Evolutionary conservation across 768 basidiomycete species (phyloP).

Genomic region (Pleurotus sapidus): DNA sequence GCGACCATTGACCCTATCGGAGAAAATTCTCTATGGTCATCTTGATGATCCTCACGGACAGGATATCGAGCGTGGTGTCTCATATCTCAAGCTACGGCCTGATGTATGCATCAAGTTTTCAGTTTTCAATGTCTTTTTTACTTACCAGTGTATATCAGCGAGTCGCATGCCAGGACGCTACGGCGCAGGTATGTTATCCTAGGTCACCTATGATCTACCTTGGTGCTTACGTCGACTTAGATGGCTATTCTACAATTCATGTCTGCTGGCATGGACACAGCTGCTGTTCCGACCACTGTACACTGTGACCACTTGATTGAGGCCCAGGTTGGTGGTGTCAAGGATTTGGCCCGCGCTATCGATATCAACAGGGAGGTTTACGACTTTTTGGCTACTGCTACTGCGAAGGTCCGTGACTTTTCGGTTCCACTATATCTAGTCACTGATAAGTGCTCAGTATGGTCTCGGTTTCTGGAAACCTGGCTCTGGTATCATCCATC

Average conservation of each 20-base stretch:
- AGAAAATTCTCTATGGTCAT: constrained; percentile 98
- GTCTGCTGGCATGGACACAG: constrained; percentile 98
- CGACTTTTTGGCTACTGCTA: constrained; percentile 97
- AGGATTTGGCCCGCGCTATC: constrained; percentile 91
- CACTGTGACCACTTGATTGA: constrained; percentile 99
- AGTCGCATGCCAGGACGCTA: constrained; percentile 90
- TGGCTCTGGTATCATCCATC: constrained; percentile 98
- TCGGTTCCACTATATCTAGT: neutral
- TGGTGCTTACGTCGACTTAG: constrained; percentile 38
- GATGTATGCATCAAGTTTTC: constrained; percentile 62
- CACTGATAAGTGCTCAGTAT: constrained; percentile 49
- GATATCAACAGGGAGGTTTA: constrained; percentile 98
- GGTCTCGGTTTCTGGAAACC: constrained; percentile 99
- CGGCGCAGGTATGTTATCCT: constrained; percentile 60
- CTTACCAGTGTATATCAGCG: constrained; percentile 43
- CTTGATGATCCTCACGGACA: constrained; percentile 91
- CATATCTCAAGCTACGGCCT: constrained; percentile 96
- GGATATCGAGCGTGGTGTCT: constrained; percentile 87
- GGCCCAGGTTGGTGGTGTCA: constrained; percentile 90
- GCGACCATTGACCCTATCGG: constrained; percentile 89
- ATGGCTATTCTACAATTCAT: constrained; percentile 99
- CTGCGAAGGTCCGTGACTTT: constrained; percentile 67
- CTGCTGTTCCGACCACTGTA: constrained; percentile 96
- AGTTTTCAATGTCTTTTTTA: constrained; percentile 9
- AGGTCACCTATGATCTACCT: constrained; percentile 24